Percentiles rank a stretch among this genome's conserved stretches.
Conservation (phyloP, 768 basidiomycete genomes). For the Hygrophorus pudorinus region DNA sequence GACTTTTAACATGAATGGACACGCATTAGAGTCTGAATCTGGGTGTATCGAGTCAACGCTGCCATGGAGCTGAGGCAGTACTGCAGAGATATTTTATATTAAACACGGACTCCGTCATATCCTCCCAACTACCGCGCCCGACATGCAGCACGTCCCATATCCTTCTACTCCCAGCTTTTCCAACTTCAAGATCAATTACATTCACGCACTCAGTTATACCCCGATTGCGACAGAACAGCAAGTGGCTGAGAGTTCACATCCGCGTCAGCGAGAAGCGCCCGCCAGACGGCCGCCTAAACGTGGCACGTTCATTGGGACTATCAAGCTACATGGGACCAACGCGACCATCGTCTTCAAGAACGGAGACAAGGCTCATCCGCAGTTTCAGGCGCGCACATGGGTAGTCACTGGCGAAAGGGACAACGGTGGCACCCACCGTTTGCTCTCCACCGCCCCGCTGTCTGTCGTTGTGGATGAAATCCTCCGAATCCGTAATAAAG, state of each 20-base stretch:
- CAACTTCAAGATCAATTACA: conserved; percentile 10
- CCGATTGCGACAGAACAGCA: not conserved
- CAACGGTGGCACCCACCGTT: conserved; percentile 9
- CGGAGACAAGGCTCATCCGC: conserved; percentile 2
- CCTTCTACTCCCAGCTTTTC: conserved; percentile 12
- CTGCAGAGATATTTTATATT: too few relatives aligned
- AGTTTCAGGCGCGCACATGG: conserved; percentile 14
- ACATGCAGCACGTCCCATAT: conserved; percentile 9
- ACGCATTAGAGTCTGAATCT: too few relatives aligned
- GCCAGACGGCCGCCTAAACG: conserved; percentile 5
- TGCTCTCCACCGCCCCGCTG: conserved; percentile 12
- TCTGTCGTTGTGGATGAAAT: conserved; percentile 13
- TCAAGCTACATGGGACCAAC: conserved; percentile 15
- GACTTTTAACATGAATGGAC: too few relatives aligned
- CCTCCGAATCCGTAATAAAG: conserved; percentile 6
- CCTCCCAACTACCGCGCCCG: too few relatives aligned
- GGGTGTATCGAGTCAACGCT: too few relatives aligned
- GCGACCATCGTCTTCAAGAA: conserved; percentile 11
- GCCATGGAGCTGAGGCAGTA: too few relatives aligned
- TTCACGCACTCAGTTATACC: conserved; percentile 2
- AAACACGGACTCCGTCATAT: too few relatives aligned
- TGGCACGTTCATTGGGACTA: conserved; percentile 12
- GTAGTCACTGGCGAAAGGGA: conserved; percentile 11
- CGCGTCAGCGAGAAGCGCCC: not conserved
- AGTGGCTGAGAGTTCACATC: not conserved